A percentile compares a stretch with the other conserved stretches of the same genome.
Conservation (phyloP, 805 yeast genomes). For the Suhomyces xylopsoci region DNA sequence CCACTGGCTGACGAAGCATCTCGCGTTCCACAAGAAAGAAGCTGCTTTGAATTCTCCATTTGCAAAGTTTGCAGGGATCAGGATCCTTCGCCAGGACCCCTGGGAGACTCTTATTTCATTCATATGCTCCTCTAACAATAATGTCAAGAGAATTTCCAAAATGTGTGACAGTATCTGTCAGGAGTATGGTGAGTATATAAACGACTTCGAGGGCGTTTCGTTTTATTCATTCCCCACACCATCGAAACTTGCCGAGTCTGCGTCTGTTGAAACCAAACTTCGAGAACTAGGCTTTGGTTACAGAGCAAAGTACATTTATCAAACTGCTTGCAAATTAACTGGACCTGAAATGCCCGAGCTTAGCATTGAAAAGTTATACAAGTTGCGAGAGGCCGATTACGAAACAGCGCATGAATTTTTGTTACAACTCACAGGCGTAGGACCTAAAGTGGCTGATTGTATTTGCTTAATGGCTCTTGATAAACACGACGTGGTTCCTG, state of each 20-base stretch:
- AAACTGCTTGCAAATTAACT: conserved; percentile 62
- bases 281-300: conserved; percentile 75
- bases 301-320: conserved; percentile 81
- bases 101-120: conserved; percentile 93
- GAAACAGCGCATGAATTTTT: conserved; percentile 56
- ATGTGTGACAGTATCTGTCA: conserved; percentile 82
- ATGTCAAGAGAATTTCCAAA: conserved; percentile 86
- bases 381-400: conserved; percentile 46
- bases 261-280: conserved; percentile 39
- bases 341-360: conserved; percentile 36
- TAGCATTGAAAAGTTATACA: conserved; percentile 33
- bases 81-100: conserved; percentile 90
- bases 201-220: conserved; percentile 48
- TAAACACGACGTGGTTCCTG: conserved; percentile 84
- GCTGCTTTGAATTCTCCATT: conserved; percentile 26
- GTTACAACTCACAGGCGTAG: conserved; percentile 77
- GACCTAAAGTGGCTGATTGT: conserved; percentile 98
- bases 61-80: conserved; percentile 57
- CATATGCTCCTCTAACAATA: conserved; percentile 94
- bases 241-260: conserved; percentile 35
- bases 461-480: conserved; percentile 89
- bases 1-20: conserved; percentile 61
- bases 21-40: not conserved
- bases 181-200: conserved; percentile 63
- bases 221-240: conserved; percentile 79